Evolutionary conservation across 352 stramenopile species (phyloP), one percentile per base, ranked within the genome.

Genomic region (Elongisporangium anandrum): DNA sequence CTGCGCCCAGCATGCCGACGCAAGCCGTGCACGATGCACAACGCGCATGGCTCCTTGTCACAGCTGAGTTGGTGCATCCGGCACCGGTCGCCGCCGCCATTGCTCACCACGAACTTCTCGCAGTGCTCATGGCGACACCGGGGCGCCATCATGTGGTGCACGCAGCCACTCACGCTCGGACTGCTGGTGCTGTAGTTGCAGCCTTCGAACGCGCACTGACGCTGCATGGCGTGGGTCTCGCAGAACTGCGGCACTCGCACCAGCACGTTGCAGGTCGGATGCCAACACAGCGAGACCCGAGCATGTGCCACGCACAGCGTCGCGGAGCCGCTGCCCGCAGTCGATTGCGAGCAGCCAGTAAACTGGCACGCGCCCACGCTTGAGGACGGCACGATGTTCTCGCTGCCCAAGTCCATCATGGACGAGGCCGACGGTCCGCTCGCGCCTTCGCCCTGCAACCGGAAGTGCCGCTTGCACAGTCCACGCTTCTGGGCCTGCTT

Each of bases 391-490:
- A 45, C 34, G 4, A 45, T 17, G 6, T 45, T 45, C 34, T 45
- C 34, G 13, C 34, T 45, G 4, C 26, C 26, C 26, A 38, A 9
- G 26, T 38, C 26, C 34, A 45, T 7, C 10, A 45, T 2, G 17
- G 10, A 1, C 34, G 34, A 45, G 1, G 34, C 34, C 34, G 34
- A 45, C 34, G 3, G 20, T 15, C 39, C 34, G 50, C 57, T 41
- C 16, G 34, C n/a, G 39, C 59, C 60, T 19, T 64, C 63, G 39
- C 72, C 65, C 54, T 85, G 71, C 48, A 79, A 39, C 20, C 75
- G 79, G 59, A 85, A 82, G 52, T 89, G 79, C 10, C 79, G 75
- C 54, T 89, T 88, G 63, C 77, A 91, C 41, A 86, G 63, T 10
- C 79, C 77, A 20, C 58, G 65, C 22, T 82, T 84, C 54, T 91